A percentile compares a stretch with the other conserved stretches of the same genome.
phyloP scores from a whole-genome alignment of 106 monocot species.

The Triglochin maritima region DNA sequence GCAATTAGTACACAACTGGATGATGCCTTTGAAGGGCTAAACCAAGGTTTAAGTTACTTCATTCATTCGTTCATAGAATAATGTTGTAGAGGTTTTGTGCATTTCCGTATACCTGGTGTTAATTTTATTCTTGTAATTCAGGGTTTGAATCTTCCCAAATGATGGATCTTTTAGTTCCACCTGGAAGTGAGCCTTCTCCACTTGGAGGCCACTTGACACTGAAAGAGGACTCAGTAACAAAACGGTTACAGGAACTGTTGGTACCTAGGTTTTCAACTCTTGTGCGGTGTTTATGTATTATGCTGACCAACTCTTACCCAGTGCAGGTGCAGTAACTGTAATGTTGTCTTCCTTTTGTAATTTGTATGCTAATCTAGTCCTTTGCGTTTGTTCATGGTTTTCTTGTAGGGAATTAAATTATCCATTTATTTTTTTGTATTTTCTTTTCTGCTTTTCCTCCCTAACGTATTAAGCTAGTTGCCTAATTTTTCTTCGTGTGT shows the following conservation, averaged over 20 bases:
- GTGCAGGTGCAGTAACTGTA: slow-evolving; percentile 33
- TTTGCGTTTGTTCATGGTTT: too few relatives aligned
- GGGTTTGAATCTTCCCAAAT: slow-evolving; percentile 40
- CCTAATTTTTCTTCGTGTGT: too few relatives aligned
- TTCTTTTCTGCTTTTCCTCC: slow-evolving; percentile 3
- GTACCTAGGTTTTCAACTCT: slow-evolving; percentile 49
- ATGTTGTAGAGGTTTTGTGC: too few relatives aligned
- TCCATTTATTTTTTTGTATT: not conserved
- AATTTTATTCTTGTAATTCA: slow-evolving; percentile 15
- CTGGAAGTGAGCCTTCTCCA: slow-evolving; percentile 53
- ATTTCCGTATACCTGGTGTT: too few relatives aligned
- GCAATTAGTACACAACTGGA: slow-evolving; percentile 44
- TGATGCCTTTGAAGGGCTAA: slow-evolving; percentile 70
- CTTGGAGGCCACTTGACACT: slow-evolving; percentile 25
- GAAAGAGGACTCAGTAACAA: slow-evolving; percentile 21
- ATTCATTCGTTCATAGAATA: not conserved
- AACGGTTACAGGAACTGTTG: slow-evolving; percentile 26
- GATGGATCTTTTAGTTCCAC: slow-evolving; percentile 52
- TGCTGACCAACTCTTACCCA: slow-evolving; percentile 61
- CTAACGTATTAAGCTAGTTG: too few relatives aligned
- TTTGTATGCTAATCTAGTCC: too few relatives aligned
- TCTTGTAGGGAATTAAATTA: too few relatives aligned
- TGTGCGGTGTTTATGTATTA: slow-evolving; percentile 49
- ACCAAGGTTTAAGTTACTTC: slow-evolving; percentile 44
- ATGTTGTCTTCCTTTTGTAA: too few relatives aligned